Percentiles rank a stretch among this genome's conserved stretches.
Conservation (phyloP, 2,329 filamentous ascomycete species). For the Endoconidiophora laricicola region DNA sequence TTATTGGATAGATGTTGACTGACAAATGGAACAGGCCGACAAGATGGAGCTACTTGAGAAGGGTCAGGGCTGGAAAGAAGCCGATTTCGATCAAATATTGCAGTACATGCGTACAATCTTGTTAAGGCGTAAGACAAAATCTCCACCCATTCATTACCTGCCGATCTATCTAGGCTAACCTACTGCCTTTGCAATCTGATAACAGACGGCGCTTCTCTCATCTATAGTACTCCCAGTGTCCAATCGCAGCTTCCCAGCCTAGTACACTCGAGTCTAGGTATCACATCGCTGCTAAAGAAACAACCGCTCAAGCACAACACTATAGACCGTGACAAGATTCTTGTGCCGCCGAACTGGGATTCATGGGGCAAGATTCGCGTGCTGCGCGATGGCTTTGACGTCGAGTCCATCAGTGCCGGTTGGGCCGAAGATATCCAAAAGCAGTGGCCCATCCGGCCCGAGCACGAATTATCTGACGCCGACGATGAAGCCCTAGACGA, state of each 20-base stretch:
- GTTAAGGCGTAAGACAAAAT: conserved; percentile 51
- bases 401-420: conserved; percentile 66
- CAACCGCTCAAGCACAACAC: conserved; percentile 75
- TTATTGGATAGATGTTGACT: not conserved
- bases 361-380: conserved; percentile 96
- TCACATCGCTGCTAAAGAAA: conserved; percentile 66
- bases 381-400: conserved; percentile 77
- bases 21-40: conserved; percentile 41
- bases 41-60: conserved; percentile 83
- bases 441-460: conserved; percentile 23
- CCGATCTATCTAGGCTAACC: conserved; percentile 14
- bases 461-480: conserved; percentile 13
- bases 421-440: conserved; percentile 76
- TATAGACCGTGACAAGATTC: conserved; percentile 83
- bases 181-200: not conserved
- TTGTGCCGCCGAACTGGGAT: conserved; percentile 94
- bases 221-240: conserved; percentile 66
- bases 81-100: conserved; percentile 88
- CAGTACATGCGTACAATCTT: conserved; percentile 84
- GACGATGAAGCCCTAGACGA: conserved; percentile 2
- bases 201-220: conserved; percentile 64
- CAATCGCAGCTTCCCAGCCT: conserved; percentile 63
- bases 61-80: conserved; percentile 84
- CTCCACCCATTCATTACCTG: not conserved
- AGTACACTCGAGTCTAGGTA: conserved; percentile 71